Evolutionary conservation across 2,329 filamentous ascomycete species (phyloP).

Genomic region (Colletotrichum aenigma): DNA sequence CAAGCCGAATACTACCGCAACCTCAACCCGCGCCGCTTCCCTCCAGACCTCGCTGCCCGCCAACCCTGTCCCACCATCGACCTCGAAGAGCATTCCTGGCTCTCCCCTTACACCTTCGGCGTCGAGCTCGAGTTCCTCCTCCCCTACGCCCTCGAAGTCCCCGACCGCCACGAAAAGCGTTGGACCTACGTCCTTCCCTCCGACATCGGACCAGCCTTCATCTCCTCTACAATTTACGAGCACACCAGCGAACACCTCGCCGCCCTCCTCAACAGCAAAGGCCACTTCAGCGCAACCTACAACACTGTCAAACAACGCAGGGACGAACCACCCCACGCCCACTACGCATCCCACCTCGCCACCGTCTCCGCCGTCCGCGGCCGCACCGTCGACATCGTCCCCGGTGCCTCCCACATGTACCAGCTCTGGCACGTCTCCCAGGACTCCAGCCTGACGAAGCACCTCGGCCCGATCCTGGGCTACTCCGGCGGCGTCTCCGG

Average conservation of each 20-base stretch:
- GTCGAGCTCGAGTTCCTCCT: constrained; percentile 12
- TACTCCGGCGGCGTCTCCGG: background rate
- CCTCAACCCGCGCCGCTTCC: background rate
- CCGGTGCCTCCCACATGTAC: background rate
- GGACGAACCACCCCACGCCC: background rate
- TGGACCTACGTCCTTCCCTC: background rate
- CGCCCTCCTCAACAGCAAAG: background rate
- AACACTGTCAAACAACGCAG: background rate
- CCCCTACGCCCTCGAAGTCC: background rate
- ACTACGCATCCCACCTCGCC: background rate
- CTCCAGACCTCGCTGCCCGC: background rate
- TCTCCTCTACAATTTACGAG: background rate
- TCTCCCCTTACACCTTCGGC: constrained; percentile 9
- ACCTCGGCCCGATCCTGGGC: background rate
- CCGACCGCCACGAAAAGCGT: background rate
- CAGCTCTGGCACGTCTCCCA: constrained; percentile 1
- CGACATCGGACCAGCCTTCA: background rate
- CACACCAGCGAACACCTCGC: background rate
- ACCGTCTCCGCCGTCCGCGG: background rate
- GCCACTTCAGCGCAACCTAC: background rate
- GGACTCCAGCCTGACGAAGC: background rate
- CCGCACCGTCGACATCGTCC: background rate
- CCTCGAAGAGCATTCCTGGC: background rate
- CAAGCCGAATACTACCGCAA: background rate
- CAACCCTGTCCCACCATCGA: background rate